Conservation (phyloP, 108 stramenopile genomes). For the Parietichytrium sp. region DNA sequence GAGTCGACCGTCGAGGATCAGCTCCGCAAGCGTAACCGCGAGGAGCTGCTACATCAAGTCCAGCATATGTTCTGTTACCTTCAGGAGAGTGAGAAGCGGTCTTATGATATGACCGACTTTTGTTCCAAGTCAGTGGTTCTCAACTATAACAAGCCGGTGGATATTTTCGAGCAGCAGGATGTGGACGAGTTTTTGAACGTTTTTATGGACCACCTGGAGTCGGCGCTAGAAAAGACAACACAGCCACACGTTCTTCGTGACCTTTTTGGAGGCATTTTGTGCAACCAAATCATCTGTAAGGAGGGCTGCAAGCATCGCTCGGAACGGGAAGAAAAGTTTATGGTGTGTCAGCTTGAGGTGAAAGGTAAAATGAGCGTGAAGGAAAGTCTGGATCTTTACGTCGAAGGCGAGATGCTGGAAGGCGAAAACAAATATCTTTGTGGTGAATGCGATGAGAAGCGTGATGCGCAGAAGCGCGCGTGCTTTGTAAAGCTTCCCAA, state of each 20-base stretch:
- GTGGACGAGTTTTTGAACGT: constrained; percentile 58
- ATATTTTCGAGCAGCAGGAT: constrained; percentile 64
- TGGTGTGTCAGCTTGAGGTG: constrained; percentile 42
- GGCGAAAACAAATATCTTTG: constrained; percentile 55
- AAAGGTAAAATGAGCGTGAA: constrained; percentile 45
- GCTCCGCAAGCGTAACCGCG: not conserved
- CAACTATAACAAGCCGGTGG: constrained; percentile 54
- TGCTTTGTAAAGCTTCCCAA: constrained; percentile 47
- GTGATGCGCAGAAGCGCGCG: constrained; percentile 40
- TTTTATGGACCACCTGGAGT: constrained; percentile 54
- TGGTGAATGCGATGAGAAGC: constrained; percentile 35
- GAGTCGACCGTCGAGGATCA: not conserved
- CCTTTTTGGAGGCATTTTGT: constrained; percentile 52
- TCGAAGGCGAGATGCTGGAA: constrained; percentile 55
- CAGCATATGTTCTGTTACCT: constrained; percentile 48
- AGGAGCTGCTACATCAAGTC: not conserved
- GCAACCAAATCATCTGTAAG: constrained; percentile 55
- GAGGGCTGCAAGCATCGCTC: constrained; percentile 45
- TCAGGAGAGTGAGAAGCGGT: not conserved
- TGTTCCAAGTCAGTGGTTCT: constrained; percentile 44
- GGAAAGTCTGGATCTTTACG: constrained; percentile 52
- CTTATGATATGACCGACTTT: constrained; percentile 34
- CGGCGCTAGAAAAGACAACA: not conserved
- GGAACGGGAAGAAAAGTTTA: constrained; percentile 55
- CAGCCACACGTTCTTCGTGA: constrained; percentile 45